These are phyloP conservation scores for Aspergillus funiculosus DNA, from an alignment of 495 filamentous ascomycete genomes.

Conservation along the genomic window DNA sequence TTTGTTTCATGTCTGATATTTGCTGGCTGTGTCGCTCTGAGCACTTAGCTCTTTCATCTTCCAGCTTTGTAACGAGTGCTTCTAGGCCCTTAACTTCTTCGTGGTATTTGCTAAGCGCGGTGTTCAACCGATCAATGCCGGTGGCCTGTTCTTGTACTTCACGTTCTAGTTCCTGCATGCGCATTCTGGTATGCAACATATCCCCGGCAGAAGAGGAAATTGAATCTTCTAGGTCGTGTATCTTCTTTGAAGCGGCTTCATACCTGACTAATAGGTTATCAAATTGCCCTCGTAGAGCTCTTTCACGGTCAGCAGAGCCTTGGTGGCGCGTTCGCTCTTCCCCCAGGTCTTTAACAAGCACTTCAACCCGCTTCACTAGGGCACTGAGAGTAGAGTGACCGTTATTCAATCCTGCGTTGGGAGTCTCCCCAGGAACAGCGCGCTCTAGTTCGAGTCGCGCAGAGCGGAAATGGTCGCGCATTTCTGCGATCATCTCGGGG, in stretches of 20 bases:
- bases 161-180: constrained; percentile 44
- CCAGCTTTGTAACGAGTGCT: constrained; percentile 51
- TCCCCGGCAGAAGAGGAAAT: constrained; percentile 53
- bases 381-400: constrained; percentile 36
- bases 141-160: constrained; percentile 53
- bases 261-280: constrained; percentile 35
- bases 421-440: constrained; percentile 57
- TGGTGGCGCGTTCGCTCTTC: constrained; percentile 28
- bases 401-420: constrained; percentile 37
- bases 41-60: constrained; percentile 44
- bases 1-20: constrained; percentile 38
- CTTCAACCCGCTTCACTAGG: constrained; percentile 31
- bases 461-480: constrained; percentile 52
- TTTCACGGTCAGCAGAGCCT: constrained; percentile 32
- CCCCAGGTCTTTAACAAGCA: constrained; percentile 33
- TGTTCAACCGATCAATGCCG: constrained; percentile 54
- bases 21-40: constrained; percentile 28
- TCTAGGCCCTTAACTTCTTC: constrained; percentile 60
- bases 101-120: constrained; percentile 57
- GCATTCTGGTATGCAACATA: constrained; percentile 40
- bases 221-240: constrained; percentile 45
- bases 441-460: constrained; percentile 64
- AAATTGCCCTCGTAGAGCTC: constrained; percentile 39
- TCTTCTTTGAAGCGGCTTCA: constrained; percentile 38
- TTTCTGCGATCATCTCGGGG: constrained; percentile 45